Evolutionary conservation across 2,329 filamentous ascomycete genomes (phyloP).

Genomic region (Xylariomycetidae sp.): DNA sequence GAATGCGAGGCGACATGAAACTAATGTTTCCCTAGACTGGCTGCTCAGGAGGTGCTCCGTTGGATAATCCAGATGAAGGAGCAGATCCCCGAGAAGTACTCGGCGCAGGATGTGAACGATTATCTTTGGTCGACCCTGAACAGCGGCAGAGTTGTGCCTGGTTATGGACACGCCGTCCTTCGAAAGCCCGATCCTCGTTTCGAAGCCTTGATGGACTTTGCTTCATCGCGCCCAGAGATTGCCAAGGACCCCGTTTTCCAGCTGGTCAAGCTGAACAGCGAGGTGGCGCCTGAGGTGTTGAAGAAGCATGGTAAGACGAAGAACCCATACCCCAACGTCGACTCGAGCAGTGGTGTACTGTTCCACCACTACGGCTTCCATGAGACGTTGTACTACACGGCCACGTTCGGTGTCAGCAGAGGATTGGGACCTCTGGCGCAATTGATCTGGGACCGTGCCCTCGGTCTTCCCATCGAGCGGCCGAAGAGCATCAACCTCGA

Average conservation of each 20-base stretch:
- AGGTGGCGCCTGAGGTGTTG: constrained; percentile 83
- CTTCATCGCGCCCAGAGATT: constrained; percentile 76
- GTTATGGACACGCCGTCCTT: constrained; percentile 92
- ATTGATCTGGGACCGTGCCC: constrained; percentile 89
- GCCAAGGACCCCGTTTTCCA: constrained; percentile 84
- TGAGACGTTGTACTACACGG: constrained; percentile 91
- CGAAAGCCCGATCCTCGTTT: constrained; percentile 97
- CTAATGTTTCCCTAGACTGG: constrained; percentile 50
- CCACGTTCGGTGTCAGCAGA: constrained; percentile 62
- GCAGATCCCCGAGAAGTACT: constrained; percentile 70
- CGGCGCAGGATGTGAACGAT: constrained; percentile 73
- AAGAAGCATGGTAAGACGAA: constrained; percentile 97
- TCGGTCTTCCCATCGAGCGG: constrained; percentile 92
- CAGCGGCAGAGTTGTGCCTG: constrained; percentile 87
- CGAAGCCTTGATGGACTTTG: constrained; percentile 94
- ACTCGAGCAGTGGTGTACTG: constrained; percentile 85
- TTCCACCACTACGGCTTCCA: constrained; percentile 99
- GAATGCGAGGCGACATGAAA: too few species aligned
- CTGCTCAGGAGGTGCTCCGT: constrained; percentile 92
- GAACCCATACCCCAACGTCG: constrained; percentile 96
- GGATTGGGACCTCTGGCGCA: constrained; percentile 85
- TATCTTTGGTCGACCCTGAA: constrained; percentile 94
- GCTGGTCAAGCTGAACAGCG: constrained; percentile 87
- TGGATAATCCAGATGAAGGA: constrained; percentile 98
- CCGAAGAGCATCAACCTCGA: constrained; percentile 96